These are phyloP conservation scores for Ophiocordyceps camponoti-leonardi DNA, from an alignment of 2,329 filamentous ascomycete genomes.

Conservation along the genomic window DNA sequence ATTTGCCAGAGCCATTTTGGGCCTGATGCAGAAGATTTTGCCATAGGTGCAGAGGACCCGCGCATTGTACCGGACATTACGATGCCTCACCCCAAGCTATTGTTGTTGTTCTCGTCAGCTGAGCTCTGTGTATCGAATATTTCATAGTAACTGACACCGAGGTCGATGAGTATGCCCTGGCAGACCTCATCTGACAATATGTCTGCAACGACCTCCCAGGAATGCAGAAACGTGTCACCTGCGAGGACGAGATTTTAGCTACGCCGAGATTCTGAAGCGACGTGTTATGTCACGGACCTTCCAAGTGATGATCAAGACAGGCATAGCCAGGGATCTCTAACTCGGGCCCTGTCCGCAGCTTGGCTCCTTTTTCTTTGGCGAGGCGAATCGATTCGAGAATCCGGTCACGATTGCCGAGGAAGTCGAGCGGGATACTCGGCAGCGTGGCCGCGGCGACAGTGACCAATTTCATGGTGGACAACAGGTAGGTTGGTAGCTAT, in stretches of 20 bases:
- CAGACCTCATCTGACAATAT: constrained; percentile 11
- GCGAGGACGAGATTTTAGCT: constrained; percentile 5
- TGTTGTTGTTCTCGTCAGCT: neutral
- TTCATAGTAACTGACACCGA: constrained; percentile 6
- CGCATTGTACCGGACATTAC: neutral
- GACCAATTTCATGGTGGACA: constrained; percentile 10
- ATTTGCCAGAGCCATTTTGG: neutral
- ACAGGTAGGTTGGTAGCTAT: no score
- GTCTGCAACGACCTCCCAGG: constrained; percentile 12
- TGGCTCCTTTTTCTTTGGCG: constrained; percentile 41
- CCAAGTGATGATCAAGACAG: constrained; percentile 14
- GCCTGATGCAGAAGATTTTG: neutral
- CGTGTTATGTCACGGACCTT: constrained; percentile 11
- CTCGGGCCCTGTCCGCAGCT: constrained; percentile 39
- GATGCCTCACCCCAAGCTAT: neutral
- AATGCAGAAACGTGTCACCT: constrained; percentile 11
- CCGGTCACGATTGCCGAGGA: constrained; percentile 41
- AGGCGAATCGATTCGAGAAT: constrained; percentile 44
- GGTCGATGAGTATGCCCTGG: constrained; percentile 11
- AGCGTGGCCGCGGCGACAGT: constrained; percentile 18
- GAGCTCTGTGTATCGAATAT: neutral
- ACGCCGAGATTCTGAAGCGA: no score
- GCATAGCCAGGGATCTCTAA: constrained; percentile 2
- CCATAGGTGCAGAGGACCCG: neutral
- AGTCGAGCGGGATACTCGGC: constrained; percentile 33